Base-by-base conservation (phyloP, 2,329 filamentous ascomycete genomes). In the Stachybotrys chartarum region DNA sequence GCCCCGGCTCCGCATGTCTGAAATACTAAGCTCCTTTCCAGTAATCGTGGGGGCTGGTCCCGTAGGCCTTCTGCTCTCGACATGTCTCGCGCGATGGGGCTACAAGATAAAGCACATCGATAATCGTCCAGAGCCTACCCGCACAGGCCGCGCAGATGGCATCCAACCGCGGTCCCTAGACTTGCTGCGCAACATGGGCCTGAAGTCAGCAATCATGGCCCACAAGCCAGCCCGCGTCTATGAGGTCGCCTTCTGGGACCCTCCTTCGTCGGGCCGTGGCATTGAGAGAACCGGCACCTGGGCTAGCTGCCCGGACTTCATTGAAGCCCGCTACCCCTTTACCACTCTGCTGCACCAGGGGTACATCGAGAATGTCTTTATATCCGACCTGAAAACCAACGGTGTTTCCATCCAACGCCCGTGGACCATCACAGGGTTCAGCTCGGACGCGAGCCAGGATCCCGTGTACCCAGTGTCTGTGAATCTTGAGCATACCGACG, bases 61-160 rank as follows among this genome's bases (percentile, higher is more conserved):
- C 5, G 91, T 92, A 46, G 92, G 92, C 55, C 82, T 96, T 56
- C 86, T 95, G 74, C 81, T 96, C 30, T 94, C 91, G 8, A 91
- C 91, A 32, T 93, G 89, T 68, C 81, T 97, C 58, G 89, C 90
- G 58, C 81, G 91, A 75, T 96, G 91, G 90, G 92, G 92, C 18
- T 97, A 96, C 78, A 91, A 85, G 70, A 90, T 97, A 72, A 96
- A 93, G 78, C 91, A 96, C 73, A 91, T 96, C 67, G 92, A 96
- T 74, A 96, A 95, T 73, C 82, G 91, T 57, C 79, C 90, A 2
- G 88, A 93, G 65, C 91, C 91, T 16, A 96, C 91, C 12, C 67
- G 84, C 3, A 96, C 91, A 18, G 91, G 91, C 54, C 88, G 91
- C 60, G 92, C 91, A 55, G 91, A 96, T 72, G 91, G 91, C 59